Conservation (phyloP, 139 green algal genomes). For the Chlamydomonas asymmetrica region DNA sequence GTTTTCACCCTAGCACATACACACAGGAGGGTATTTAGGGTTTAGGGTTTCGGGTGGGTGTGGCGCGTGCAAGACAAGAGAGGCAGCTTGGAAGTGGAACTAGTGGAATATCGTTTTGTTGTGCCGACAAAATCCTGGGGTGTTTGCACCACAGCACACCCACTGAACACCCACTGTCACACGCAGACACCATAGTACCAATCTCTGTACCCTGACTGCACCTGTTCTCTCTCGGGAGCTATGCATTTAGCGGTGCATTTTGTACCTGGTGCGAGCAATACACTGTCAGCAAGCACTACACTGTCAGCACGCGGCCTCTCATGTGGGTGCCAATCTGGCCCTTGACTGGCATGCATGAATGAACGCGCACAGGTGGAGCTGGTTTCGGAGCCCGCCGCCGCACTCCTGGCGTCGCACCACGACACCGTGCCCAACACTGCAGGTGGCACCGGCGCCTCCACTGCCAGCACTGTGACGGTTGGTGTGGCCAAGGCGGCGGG, state of each 20-base stretch:
- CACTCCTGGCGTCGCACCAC: constrained; percentile 15
- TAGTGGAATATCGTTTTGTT: too few species aligned
- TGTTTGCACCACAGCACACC: too few species aligned
- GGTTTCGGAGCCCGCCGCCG: constrained; percentile 10
- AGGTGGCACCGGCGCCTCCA: constrained; percentile 12
- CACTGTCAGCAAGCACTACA: too few species aligned
- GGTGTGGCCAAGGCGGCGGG: constrained; percentile 80
- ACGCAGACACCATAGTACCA: neutral
- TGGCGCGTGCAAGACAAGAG: too few species aligned
- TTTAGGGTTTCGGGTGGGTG: too few species aligned
- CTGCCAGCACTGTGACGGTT: constrained; percentile 65
- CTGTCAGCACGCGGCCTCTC: too few species aligned
- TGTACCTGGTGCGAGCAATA: too few species aligned
- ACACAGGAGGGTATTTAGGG: neutral
- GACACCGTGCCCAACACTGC: constrained; percentile 1
- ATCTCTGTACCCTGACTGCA: neutral
- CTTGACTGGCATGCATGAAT: neutral
- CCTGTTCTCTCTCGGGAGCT: neutral
- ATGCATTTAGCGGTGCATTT: too few species aligned
- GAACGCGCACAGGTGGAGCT: constrained; percentile 22
- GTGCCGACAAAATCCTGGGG: too few species aligned
- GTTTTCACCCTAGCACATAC: neutral
- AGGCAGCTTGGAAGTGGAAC: too few species aligned
- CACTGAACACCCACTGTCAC: neutral
- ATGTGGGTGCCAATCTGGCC: neutral